A percentile compares a stretch with the other conserved stretches of the same genome.
Evolutionary conservation across 2,329 filamentous ascomycete genomes (phyloP).

Genomic region (Apiospora rasikravindrae): DNA sequence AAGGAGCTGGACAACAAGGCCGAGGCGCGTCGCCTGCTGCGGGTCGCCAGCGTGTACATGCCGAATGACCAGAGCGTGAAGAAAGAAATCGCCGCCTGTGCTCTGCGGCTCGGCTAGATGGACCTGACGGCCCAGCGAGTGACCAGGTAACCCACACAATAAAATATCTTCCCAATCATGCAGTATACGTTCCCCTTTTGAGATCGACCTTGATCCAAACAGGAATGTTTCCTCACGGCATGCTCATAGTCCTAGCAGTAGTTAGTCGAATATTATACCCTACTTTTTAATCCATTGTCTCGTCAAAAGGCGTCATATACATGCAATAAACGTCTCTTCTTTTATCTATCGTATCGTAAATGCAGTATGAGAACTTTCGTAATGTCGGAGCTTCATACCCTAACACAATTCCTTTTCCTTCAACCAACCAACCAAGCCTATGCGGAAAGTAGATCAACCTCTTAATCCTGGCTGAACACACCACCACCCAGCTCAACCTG

Average conservation of each 20-base stretch:
- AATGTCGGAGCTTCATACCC: constrained; percentile 8
- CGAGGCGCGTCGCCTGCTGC: constrained; percentile 30
- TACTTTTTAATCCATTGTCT: background rate
- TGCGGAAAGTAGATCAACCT: background rate
- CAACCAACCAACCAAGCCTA: background rate
- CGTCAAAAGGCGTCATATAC: background rate
- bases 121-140: background rate
- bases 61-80: constrained; percentile 30
- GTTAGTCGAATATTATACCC: background rate
- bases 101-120: constrained; percentile 24
- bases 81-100: constrained; percentile 28
- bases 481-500: constrained; percentile 80
- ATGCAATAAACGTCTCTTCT: background rate
- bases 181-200: background rate
- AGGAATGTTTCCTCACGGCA: too few relatives aligned
- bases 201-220: background rate
- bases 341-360: constrained; percentile 13
- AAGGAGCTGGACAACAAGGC: constrained; percentile 34
- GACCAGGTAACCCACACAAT: background rate
- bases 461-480: constrained; percentile 47
- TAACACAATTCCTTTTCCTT: background rate
- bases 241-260: background rate
- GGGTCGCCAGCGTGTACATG: constrained; percentile 33
- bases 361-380: background rate
- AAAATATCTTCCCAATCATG: background rate